Evolutionary conservation across 2,329 filamentous ascomycete species (phyloP), one percentile per base, ranked within the genome.

Genomic region (Aspergillus luchuensis): DNA sequence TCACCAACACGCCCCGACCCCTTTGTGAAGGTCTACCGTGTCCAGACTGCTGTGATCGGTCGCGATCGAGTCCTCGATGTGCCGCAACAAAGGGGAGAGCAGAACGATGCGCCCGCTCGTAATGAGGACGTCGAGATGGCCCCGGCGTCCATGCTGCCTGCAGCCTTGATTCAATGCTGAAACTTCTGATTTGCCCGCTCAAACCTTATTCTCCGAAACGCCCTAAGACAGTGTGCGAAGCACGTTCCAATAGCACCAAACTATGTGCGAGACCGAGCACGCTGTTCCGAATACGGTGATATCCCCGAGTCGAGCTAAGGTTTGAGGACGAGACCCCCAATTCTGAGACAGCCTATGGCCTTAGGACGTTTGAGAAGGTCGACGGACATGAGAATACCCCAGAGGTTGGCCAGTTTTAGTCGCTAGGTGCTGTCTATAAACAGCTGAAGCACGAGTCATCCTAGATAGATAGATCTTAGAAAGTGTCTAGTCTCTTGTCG

Each of bases 241-340:
- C 62, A 60, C 61, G 58, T 57, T 59, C 62, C 57, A 63, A 58
- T 36, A 19, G 57, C 41, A 30, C 56, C 41, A 50, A 41, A 59
- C 50, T 54, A 39, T 52, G 62, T 10, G 60, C 33, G 45, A 45
- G 49, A 23, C 8, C 45, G 53, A 57, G 48, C 30, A 48, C 54
- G 51, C 60, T 61, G 66, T 66, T 67, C 66, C 67, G 43, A 33
- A 69, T 66, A 56, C 36, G 62, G 68, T 49, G 61, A 70, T 66
- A 66, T 49, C 59, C 57, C 68, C 68, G 67, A 63, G 30, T 54
- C 39, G 52, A 59, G 53, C 61, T 58, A 62, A 58, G 54, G 62
- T 63, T 66, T 60, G 61, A 63, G 56, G 60, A 64, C 57, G 58
- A 59, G 39, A 59, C 54, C 56, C 56, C 47, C 56, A 21, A 55